Evolutionary conservation across 1,284 basidiomycete genomes (phyloP).

Genomic region (Moesziomyces parantarcticus): DNA sequence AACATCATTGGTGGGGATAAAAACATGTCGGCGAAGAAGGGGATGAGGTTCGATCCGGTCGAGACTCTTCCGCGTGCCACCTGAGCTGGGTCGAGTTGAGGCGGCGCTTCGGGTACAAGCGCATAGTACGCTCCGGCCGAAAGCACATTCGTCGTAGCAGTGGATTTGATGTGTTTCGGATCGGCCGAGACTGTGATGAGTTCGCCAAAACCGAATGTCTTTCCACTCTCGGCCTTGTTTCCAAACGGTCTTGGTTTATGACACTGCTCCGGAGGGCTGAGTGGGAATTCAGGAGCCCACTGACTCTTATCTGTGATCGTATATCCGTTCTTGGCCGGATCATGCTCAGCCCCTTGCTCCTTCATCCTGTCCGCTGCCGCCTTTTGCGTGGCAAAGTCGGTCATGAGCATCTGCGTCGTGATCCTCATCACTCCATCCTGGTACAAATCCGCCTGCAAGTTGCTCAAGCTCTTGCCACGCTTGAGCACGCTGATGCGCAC

Average conservation of each 20-base stretch:
- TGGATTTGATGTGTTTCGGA: conserved; percentile 3
- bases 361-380: conserved; percentile 12
- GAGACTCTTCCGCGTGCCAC: conserved; percentile 4
- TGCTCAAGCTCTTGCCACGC: conserved; percentile 37
- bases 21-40: conserved; percentile 49
- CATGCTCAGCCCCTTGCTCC: background rate
- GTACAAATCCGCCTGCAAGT: conserved; percentile 38
- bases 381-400: conserved; percentile 23
- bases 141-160: background rate
- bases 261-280: conserved; percentile 15
- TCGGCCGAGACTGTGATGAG: conserved; percentile 26
- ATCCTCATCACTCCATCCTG: conserved; percentile 30
- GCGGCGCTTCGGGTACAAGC: conserved; percentile 6
- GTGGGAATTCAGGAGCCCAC: conserved; percentile 29
- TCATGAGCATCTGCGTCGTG: conserved; percentile 40
- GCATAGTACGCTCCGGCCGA: conserved; percentile 24
- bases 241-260: conserved; percentile 2
- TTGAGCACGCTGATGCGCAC: conserved; percentile 27
- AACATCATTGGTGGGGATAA: conserved; percentile 34
- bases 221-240: conserved; percentile 8
- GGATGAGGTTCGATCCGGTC: conserved; percentile 18
- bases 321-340: conserved; percentile 31
- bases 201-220: conserved; percentile 24
- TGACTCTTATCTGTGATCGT: conserved; percentile 15
- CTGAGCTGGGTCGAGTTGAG: background rate